These are phyloP conservation scores for Boehmeria nivea DNA, from an alignment of 306 rosid species.

Conservation along the genomic window DNA sequence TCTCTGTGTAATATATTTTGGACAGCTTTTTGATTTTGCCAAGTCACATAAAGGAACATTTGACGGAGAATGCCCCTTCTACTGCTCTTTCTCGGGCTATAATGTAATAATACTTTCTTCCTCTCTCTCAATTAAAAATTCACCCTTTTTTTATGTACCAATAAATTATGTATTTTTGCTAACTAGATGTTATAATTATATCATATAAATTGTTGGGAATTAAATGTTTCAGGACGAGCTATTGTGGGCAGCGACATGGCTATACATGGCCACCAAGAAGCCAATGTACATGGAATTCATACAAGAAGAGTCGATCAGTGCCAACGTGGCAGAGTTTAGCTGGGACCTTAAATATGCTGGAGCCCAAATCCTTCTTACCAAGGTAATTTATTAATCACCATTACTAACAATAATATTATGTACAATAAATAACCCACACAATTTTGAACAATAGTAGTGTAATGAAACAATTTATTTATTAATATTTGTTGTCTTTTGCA, in stretches of 20 bases:
- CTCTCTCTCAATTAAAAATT: not conserved
- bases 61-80: conserved; percentile 96
- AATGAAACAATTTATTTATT: too few species aligned
- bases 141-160: too few species aligned
- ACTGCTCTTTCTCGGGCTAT: conserved; percentile 86
- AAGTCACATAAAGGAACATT: conserved; percentile 64
- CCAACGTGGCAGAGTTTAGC: conserved; percentile 66
- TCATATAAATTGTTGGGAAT: not conserved
- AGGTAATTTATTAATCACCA: conserved; percentile 25
- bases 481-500: conserved; percentile 2
- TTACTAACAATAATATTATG: too few species aligned
- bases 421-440: too few species aligned
- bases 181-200: too few species aligned
- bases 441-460: too few species aligned
- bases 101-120: conserved; percentile 38
- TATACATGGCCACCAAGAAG: conserved; percentile 54
- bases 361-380: conserved; percentile 62
- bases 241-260: conserved; percentile 94
- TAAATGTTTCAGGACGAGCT: conserved; percentile 79
- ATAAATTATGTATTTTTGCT: too few species aligned
- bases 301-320: conserved; percentile 59
- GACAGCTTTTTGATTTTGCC: conserved; percentile 60
- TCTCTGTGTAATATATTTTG: not conserved
- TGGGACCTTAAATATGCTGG: conserved; percentile 99
- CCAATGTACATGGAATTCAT: conserved; percentile 42